Base-by-base conservation (phyloP, 202 grass and related monocot genomes). In the Schoenoplectus tabernaemontani region DNA sequence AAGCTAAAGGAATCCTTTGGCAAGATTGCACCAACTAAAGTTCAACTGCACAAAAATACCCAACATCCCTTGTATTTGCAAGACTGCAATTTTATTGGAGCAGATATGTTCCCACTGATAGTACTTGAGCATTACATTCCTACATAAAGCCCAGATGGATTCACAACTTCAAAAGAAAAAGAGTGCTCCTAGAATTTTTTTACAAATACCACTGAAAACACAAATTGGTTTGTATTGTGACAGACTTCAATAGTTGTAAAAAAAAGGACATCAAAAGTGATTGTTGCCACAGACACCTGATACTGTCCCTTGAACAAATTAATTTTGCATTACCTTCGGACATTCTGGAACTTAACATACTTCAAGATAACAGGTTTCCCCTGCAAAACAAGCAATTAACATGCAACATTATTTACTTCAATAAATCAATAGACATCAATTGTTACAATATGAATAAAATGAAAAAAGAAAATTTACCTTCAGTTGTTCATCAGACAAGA, bases 341-440 rank as follows among this genome's bases (percentile, higher is more conserved):
- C 92, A 88, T 92, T 99, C 82, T 99, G 96, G 83, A 99, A 99
- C 84, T 93, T 99, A 57, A 99, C 96, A 85, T 93, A 99, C 83
- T 99, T 99, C 36, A 99, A 86, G 9, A 46, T 75, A 30, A 82
- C 79, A 80, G 85, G 89, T 62, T 83, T 89, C 50, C 82, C 85
- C 96, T 99, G 82, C 56, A 93, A 80, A 78, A 7, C 66, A 57
- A 19, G 65, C 22, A 82, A 36, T 70, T 12, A 33, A 32, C 59
- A 42, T 23, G 64, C 16, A 32, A 50, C 5, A 34, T 54, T 30
- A 74, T 67, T 54, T 33, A 42, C 37, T 9, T 79, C 39, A 61
- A 24, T 23, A 78, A 61, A 24, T 41, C 9, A 36, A 11, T 43
- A 24, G 37, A 73, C 41, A 4, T 4, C 20, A 73, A 43, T 15